Conservation (phyloP, 768 basidiomycete species). For the Steccherinum ochraceum region DNA sequence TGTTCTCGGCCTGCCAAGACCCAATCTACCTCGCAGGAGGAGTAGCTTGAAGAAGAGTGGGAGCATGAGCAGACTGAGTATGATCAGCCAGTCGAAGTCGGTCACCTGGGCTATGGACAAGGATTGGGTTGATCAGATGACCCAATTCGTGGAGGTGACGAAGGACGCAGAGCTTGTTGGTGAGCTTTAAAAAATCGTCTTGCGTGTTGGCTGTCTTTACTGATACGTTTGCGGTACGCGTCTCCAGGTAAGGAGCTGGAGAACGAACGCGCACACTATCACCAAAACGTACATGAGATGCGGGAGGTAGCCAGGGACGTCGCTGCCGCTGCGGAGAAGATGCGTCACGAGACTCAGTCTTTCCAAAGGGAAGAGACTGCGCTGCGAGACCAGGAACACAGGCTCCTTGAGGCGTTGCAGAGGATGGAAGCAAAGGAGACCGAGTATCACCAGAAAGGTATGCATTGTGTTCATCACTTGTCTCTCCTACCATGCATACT, state of each 20-base stretch:
- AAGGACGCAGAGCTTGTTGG: constrained; percentile 35
- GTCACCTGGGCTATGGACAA: constrained; percentile 74
- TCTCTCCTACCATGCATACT: neutral
- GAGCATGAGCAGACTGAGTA: constrained; percentile 37
- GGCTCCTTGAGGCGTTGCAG: constrained; percentile 30
- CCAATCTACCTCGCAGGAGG: constrained; percentile 37
- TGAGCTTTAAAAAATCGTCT: constrained; percentile 15
- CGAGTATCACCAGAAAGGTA: constrained; percentile 37
- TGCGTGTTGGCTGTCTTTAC: neutral
- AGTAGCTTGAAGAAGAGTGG: constrained; percentile 61
- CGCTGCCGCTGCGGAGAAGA: constrained; percentile 29
- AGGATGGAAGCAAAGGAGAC: constrained; percentile 34
- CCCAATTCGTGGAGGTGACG: constrained; percentile 36
- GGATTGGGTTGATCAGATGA: constrained; percentile 51
- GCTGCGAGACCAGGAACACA: constrained; percentile 35
- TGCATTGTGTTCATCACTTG: constrained; percentile 3
- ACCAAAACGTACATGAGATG: constrained; percentile 57
- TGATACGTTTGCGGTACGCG: constrained; percentile 20
- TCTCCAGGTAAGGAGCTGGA: constrained; percentile 55
- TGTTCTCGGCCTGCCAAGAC: constrained; percentile 19
- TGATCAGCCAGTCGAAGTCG: constrained; percentile 50
- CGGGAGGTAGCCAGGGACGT: constrained; percentile 52
- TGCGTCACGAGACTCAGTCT: constrained; percentile 33
- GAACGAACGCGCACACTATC: constrained; percentile 47
- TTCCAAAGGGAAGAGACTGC: constrained; percentile 35